Percentiles rank a stretch among this genome's conserved stretches.
These are phyloP conservation scores for bread wheat (Triticum aestivum) DNA, from an alignment of 176 grass and related monocot species.

Conservation along the genomic window IWGSC_CS_RefSeq_v2.1 NC_057802.1:347486758-347487257, in stretches of 20 bases:
- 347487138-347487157: not conserved
- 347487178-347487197: not conserved
- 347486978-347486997: constrained; percentile 25
- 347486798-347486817: constrained; percentile 16
- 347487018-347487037: not conserved
- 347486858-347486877: constrained; percentile 56
- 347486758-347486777: constrained; percentile 12
- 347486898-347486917: constrained; percentile 95
- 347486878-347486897: constrained; percentile 79
- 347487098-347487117: not conserved
- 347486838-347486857: not conserved
- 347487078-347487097: not conserved
- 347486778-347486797: constrained; percentile 1
- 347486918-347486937: constrained; percentile 52
- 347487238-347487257: not conserved
- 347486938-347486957: constrained; percentile 42
- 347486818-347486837: not conserved
- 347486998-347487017: not conserved
- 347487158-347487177: not conserved
- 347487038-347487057: not conserved
- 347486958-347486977: constrained; percentile 45
- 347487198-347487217: not conserved
- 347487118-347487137: not conserved
- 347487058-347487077: not conserved
- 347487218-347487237: not conserved